A percentile compares a stretch with the other conserved stretches of the same genome.
Evolutionary conservation across 495 filamentous ascomycete genomes (phyloP).

Genomic region (Penicillium canescens): DNA sequence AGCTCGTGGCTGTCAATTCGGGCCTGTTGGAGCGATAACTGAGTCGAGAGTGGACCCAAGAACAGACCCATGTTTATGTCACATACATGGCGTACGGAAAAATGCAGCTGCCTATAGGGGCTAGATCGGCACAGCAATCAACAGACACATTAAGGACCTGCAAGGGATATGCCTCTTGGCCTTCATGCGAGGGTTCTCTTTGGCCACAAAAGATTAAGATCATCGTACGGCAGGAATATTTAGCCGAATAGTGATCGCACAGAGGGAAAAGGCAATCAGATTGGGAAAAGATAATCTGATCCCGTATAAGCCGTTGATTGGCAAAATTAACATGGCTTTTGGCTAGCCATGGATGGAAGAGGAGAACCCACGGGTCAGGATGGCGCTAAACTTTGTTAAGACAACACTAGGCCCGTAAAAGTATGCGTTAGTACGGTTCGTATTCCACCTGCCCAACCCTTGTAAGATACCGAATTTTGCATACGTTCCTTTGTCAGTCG

Average conservation of each 20-base stretch:
- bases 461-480: conserved; percentile 8
- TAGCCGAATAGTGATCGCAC: background rate
- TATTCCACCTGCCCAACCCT: background rate
- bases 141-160: background rate
- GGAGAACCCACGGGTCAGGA: background rate
- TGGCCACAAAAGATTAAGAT: background rate
- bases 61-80: too few species aligned
- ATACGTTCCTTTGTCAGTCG: background rate
- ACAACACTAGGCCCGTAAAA: conserved; percentile 1
- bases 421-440: background rate
- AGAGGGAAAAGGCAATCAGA: background rate
- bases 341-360: background rate
- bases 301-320: background rate
- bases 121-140: background rate
- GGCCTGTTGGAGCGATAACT: background rate
- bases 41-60: background rate
- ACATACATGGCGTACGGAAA: background rate
- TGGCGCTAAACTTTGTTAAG: conserved; percentile 20
- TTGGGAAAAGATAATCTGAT: conserved; percentile 9
- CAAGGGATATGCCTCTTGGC: too few species aligned
- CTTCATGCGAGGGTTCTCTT: background rate
- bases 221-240: background rate
- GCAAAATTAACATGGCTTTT: background rate
- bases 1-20: background rate
- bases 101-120: background rate